phyloP scores from a whole-genome alignment of 1,139 yeast genomes.

The Hemisphaericaspora subhashii region DNA sequence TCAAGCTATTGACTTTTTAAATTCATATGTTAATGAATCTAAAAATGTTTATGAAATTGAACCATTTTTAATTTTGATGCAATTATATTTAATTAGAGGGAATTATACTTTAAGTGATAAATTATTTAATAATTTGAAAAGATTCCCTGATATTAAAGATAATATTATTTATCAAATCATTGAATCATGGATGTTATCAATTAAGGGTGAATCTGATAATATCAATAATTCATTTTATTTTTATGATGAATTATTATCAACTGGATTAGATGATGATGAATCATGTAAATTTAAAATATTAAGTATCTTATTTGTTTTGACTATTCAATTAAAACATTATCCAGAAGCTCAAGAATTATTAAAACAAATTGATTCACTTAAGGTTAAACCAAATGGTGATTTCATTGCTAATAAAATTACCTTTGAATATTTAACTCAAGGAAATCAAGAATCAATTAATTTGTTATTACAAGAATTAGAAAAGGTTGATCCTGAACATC shows the following conservation, averaged over 20 bases:
- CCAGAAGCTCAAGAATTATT: conserved; percentile 50
- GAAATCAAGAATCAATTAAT: conserved; percentile 40
- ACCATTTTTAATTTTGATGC: conserved; percentile 44
- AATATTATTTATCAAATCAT: conserved; percentile 65
- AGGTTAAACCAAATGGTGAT: conserved; percentile 44
- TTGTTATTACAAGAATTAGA: conserved; percentile 43
- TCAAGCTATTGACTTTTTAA: conserved; percentile 38
- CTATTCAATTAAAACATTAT: conserved; percentile 45
- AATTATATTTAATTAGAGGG: conserved; percentile 43
- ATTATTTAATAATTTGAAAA: conserved; percentile 34
- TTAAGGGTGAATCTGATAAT: conserved; percentile 55
- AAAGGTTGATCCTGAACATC: conserved; percentile 48
- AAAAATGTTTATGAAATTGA: conserved; percentile 36
- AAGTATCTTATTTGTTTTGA: conserved; percentile 40
- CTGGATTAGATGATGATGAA: conserved; percentile 40
- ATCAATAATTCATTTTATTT: conserved; percentile 67
- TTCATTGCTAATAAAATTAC: conserved; percentile 60
- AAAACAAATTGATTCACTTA: conserved; percentile 40
- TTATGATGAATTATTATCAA: conserved; percentile 66
- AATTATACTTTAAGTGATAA: conserved; percentile 37
- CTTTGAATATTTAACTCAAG: conserved; percentile 49
- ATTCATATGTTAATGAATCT: conserved; percentile 24
- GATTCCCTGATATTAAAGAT: conserved; percentile 57
- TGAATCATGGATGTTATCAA: conserved; percentile 63
- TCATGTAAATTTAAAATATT: conserved; percentile 39